These are phyloP conservation scores for Cutaneotrichosporon dermatis DNA, from an alignment of 1,284 basidiomycete species.

Conservation along the genomic window DNA sequence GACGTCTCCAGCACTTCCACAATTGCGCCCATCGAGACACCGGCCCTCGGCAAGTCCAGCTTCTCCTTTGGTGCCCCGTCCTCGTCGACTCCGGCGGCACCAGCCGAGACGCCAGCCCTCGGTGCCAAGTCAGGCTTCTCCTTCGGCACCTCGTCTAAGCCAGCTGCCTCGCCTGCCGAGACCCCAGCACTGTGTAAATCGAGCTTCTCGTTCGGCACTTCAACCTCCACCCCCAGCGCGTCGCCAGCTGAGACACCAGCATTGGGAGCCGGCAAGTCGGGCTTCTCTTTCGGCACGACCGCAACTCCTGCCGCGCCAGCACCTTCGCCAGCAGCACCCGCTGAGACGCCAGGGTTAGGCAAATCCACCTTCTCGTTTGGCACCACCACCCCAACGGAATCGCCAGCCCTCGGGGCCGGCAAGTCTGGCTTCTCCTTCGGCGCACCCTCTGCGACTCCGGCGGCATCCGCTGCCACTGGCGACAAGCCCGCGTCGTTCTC, in stretches of 20 bases:
- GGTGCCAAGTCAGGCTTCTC: slow-evolving; percentile 4
- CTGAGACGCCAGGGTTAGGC: too few species aligned
- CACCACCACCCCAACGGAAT: not conserved
- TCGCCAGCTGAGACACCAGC: not conserved
- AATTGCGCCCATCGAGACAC: too few species aligned
- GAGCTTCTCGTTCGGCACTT: slow-evolving; percentile 7
- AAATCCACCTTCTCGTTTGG: not conserved
- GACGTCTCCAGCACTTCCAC: not conserved
- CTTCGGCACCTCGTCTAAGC: not conserved
- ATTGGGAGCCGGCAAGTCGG: not conserved
- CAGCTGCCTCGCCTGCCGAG: not conserved
- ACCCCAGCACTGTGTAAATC: not conserved
- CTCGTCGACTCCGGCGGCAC: not conserved
- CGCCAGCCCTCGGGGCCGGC: not conserved
- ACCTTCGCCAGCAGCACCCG: too few species aligned
- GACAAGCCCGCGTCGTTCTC: slow-evolving; percentile 1
- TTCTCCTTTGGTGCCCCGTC: not conserved
- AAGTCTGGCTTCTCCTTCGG: slow-evolving; percentile 9
- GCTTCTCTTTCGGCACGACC: not conserved
- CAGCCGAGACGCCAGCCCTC: not conserved
- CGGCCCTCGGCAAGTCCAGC: not conserved
- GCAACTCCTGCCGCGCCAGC: too few species aligned
- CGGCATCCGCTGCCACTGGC: not conserved
- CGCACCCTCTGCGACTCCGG: not conserved
- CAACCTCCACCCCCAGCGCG: not conserved